Evolutionary conservation across 495 filamentous ascomycete species (phyloP).

Genomic region (Parachaetomium inaequale): DNA sequence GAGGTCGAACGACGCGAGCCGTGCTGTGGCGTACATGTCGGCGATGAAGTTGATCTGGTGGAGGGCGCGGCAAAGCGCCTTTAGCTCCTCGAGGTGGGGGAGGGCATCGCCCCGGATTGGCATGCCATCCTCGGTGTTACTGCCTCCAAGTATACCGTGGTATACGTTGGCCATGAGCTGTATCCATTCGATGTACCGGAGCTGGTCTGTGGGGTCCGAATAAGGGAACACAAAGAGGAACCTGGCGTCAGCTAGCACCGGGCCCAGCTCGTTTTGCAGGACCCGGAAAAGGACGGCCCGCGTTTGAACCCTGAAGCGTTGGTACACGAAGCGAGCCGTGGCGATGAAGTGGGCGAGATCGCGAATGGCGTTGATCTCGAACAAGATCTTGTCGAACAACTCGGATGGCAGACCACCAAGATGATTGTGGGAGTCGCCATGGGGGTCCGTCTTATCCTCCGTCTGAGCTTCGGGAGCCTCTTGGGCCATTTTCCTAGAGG

Average conservation of each 20-base stretch:
- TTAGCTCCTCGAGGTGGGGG: not conserved
- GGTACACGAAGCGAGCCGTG: not conserved
- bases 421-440: not conserved
- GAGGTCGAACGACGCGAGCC: not conserved
- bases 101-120: not conserved
- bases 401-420: not conserved
- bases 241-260: not conserved
- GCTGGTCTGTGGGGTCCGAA: not conserved
- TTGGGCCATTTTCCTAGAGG: not conserved
- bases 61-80: not conserved
- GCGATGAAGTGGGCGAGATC: not conserved
- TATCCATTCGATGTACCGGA: not conserved
- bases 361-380: not conserved
- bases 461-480: not conserved
- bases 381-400: slow-evolving; percentile 5
- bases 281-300: not conserved
- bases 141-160: not conserved
- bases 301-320: not conserved
- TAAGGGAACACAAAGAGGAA: not conserved
- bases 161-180: not conserved
- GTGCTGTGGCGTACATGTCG: not conserved
- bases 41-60: not conserved
- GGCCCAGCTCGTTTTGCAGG: slow-evolving; percentile 9
- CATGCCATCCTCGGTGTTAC: not conserved
- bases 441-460: not conserved